A percentile compares a stretch with the other conserved stretches of the same genome.
Conservation (phyloP, 768 basidiomycete genomes). For the Mycena rosella region DNA sequence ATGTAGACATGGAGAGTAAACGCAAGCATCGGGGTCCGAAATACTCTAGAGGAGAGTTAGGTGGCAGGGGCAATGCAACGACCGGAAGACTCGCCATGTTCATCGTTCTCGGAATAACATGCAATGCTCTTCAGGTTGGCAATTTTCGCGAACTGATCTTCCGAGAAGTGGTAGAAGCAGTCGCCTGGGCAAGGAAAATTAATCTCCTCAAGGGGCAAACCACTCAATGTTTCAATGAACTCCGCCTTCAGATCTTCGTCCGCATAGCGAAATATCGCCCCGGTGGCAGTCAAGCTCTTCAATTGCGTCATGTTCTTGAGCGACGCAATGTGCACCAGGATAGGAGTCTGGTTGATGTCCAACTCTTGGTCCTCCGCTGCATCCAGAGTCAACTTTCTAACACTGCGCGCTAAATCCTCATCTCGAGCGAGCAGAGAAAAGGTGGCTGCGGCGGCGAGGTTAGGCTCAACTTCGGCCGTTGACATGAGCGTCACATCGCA, state of each 20-base stretch:
- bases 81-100: not conserved
- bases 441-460: not conserved
- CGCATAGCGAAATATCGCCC: not conserved
- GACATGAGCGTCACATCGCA: constrained; percentile 1
- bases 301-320: constrained; percentile 13
- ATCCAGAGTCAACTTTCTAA: constrained; percentile 14
- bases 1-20: constrained; percentile 1
- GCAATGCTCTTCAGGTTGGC: constrained; percentile 8
- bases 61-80: not conserved
- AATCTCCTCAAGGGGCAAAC: constrained; percentile 16
- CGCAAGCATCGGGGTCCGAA: constrained; percentile 4
- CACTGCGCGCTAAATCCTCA: constrained; percentile 6
- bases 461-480: not conserved
- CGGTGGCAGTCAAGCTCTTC: not conserved
- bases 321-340: constrained; percentile 7
- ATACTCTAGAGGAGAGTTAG: constrained; percentile 2
- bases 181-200: not conserved
- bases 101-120: not conserved
- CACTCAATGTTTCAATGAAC: not conserved
- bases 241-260: constrained; percentile 2
- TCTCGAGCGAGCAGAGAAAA: constrained; percentile 12
- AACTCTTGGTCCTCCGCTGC: not conserved
- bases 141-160: constrained; percentile 4
- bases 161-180: constrained; percentile 8
- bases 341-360: not conserved